Evolutionary conservation across 2,329 filamentous ascomycete species (phyloP), one percentile per base, ranked within the genome.

Genomic region (Mycocentrospora acerina): DNA sequence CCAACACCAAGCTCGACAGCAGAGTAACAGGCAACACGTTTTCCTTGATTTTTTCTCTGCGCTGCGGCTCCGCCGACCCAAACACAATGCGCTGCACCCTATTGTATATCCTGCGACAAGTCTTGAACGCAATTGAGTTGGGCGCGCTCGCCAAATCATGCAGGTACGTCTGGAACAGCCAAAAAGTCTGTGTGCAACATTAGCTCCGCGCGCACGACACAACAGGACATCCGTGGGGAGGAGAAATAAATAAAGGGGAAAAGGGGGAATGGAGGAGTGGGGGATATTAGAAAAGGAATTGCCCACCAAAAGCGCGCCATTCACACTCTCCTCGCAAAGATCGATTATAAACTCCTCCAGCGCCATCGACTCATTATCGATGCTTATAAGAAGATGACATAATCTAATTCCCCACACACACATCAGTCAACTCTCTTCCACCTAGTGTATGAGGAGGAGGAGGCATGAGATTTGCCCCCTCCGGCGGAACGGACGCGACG

Each of bases 361-460:
- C 32, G 88, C 88, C 86, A 93, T 90, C 54, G 87, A 91, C 75
- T 93, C 88, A 70, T 91, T 93, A 74, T 91, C 83, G 67, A 91
- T 81, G 69, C 86, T 90, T 62, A 93, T 86, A 71, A 90, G 83
- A 49, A 93, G 82, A 72, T 93, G 88, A 67, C 88, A 93, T 75
- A 93, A 75, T 49, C 62, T 66, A 35, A 34, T 42, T 22, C 19
- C 19, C 19, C 19, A 9, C 19, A 22, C 19, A 22, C 19, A 9
- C 9, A 22, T 22, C 19, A 22, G 19, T 22, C 19, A 22, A n/a
- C n/a, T n/a, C 41, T 30, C 35, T 49, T 44, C 46, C n/a, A n/a
- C n/a, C n/a, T n/a, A n/a, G n/a, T n/a, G n/a, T n/a, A n/a, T n/a
- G n/a, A n/a, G n/a, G n/a, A n/a, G n/a, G n/a, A n/a, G n/a, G n/a